These are phyloP conservation scores for Ganoderma multipileum DNA, from an alignment of 1,284 basidiomycete genomes.

Conservation along the genomic window DNA sequence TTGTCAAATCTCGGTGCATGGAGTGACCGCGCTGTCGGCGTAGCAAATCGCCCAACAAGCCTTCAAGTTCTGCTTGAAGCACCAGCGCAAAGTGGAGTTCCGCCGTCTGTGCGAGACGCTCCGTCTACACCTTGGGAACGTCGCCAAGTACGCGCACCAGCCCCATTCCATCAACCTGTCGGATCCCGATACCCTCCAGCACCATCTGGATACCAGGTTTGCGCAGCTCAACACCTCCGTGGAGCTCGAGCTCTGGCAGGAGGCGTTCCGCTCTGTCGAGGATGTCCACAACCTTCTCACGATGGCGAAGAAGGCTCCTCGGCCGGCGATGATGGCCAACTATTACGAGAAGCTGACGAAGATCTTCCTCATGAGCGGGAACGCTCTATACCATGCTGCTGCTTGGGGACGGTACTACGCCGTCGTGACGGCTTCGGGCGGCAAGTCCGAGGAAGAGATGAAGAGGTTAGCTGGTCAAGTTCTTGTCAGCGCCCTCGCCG, in stretches of 20 bases:
- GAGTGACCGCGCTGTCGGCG: slow-evolving; percentile 19
- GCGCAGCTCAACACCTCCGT: slow-evolving; percentile 98
- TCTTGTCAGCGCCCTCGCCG: slow-evolving; percentile 91
- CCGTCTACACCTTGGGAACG: slow-evolving; percentile 93
- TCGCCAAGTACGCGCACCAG: slow-evolving; percentile 96
- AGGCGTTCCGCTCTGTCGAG: slow-evolving; percentile 98
- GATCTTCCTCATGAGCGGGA: slow-evolving; percentile 95
- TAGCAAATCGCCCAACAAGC: slow-evolving; percentile 97
- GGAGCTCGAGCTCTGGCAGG: slow-evolving; percentile 99
- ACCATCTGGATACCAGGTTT: slow-evolving; percentile 98
- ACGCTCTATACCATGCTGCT: slow-evolving; percentile 95
- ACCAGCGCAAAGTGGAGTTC: slow-evolving; percentile 97
- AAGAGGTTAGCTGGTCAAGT: slow-evolving; percentile 90
- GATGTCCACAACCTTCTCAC: slow-evolving; percentile 97
- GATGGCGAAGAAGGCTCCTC: slow-evolving; percentile 91
- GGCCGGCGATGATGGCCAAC: slow-evolving; percentile 97
- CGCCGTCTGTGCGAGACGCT: slow-evolving; percentile 97
- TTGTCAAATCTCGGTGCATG: not conserved
- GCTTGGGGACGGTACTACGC: slow-evolving; percentile 92
- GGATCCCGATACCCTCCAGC: slow-evolving; percentile 95
- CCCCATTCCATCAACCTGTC: slow-evolving; percentile 97
- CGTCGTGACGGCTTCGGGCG: slow-evolving; percentile 69
- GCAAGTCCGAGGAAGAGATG: slow-evolving; percentile 81
- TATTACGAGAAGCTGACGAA: slow-evolving; percentile 99
- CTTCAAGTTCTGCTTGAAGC: slow-evolving; percentile 95